These are phyloP conservation scores for Rachicladosporium sp. DNA, from an alignment of 2,329 filamentous ascomycete species.

Conservation along the genomic window DNA sequence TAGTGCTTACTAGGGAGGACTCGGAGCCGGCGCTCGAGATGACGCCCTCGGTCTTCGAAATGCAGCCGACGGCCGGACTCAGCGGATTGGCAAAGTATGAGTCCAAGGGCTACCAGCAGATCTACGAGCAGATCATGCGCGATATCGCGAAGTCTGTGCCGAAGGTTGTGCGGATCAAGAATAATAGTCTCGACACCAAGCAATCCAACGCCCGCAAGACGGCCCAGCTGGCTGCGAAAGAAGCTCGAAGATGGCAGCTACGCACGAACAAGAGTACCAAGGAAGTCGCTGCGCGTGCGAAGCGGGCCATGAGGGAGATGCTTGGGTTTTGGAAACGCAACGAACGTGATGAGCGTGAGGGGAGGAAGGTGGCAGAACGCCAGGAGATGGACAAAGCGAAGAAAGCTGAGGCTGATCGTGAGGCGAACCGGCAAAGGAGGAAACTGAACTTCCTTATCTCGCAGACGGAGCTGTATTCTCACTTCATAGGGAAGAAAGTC, in stretches of 20 bases:
- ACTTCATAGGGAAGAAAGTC: slow-evolving; percentile 99
- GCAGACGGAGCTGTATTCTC: slow-evolving; percentile 95
- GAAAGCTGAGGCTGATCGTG: slow-evolving; percentile 91
- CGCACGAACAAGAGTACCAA: slow-evolving; percentile 98
- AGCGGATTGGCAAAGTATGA: slow-evolving; percentile 24
- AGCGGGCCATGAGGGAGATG: slow-evolving; percentile 99
- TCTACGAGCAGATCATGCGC: slow-evolving; percentile 95
- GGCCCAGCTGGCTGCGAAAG: slow-evolving; percentile 88
- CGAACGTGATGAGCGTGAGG: slow-evolving; percentile 89
- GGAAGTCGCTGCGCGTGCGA: slow-evolving; percentile 89
- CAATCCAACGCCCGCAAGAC: slow-evolving; percentile 97
- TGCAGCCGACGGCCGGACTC: slow-evolving; percentile 18
- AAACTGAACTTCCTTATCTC: slow-evolving; percentile 99
- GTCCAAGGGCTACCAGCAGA: slow-evolving; percentile 68
- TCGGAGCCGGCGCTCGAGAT: slow-evolving; percentile 46
- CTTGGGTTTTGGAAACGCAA: slow-evolving; percentile 99
- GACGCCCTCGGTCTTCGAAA: slow-evolving; percentile 16
- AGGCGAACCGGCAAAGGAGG: slow-evolving; percentile 92
- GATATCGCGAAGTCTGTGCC: slow-evolving; percentile 87
- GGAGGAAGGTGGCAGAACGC: slow-evolving; percentile 85
- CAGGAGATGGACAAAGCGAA: slow-evolving; percentile 94
- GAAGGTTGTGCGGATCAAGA: slow-evolving; percentile 81
- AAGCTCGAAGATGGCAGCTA: slow-evolving; percentile 92
- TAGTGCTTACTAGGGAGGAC: slow-evolving; percentile 27
- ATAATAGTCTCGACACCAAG: slow-evolving; percentile 73